Evolutionary conservation across 305 asterid species (phyloP).

Genomic region (Petunia hybrid): DNA sequence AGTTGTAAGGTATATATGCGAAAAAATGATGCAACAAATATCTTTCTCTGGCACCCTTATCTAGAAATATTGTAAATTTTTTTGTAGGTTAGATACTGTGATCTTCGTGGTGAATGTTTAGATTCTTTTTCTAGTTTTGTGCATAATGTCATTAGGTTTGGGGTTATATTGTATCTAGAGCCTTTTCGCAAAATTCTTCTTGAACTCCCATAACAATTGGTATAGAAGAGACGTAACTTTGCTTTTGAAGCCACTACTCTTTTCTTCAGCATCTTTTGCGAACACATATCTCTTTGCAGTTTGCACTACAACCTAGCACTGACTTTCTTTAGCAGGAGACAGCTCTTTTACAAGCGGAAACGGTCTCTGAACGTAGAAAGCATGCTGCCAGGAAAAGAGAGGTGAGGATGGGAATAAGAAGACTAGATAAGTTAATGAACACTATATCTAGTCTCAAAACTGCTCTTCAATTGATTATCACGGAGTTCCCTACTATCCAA

Average conservation of each 20-base stretch:
- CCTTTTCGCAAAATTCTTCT: neutral
- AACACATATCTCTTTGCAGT: neutral
- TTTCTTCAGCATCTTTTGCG: constrained; percentile 10
- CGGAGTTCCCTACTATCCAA: constrained; percentile 63
- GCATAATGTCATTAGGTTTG: constrained; percentile 7
- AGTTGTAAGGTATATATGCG: neutral
- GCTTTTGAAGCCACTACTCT: neutral
- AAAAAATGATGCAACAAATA: neutral
- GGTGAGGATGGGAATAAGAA: constrained; percentile 79
- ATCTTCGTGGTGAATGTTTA: neutral
- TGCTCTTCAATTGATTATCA: constrained; percentile 71
- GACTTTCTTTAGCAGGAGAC: constrained; percentile 50
- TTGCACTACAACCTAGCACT: neutral
- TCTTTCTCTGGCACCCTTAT: neutral
- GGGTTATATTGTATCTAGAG: constrained; percentile 5
- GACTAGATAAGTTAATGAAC: constrained; percentile 76
- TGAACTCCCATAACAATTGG: neutral
- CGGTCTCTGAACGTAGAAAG: constrained; percentile 59
- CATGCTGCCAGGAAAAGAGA: constrained; percentile 80
- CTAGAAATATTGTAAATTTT: neutral
- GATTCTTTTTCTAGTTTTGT: neutral
- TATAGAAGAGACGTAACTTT: neutral
- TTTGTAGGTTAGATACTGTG: neutral
- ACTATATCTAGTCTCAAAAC: constrained; percentile 58
- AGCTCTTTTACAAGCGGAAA: constrained; percentile 63